Evolutionary conservation across 257 asterid genomes (phyloP), one percentile per base, ranked within the genome.

Genomic region (Scutellaria barbata): DNA sequence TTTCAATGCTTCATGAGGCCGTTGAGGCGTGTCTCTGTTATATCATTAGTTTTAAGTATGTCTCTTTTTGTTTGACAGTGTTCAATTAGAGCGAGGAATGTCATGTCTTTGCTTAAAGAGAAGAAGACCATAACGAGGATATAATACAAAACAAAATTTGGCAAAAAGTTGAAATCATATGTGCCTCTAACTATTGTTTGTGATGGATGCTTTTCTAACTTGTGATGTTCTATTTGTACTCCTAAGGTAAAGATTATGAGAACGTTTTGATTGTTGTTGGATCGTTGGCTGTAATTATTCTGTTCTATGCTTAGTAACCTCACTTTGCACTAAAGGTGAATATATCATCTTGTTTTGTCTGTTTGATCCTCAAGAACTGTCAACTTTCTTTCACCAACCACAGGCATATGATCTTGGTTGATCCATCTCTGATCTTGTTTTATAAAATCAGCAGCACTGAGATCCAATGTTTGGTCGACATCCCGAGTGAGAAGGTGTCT

Each of bases 401-500:
- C 5, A 85, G 83, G 9, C 85, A 83, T 62, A 83, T 83, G 70
- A 78, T 83, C 61, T 72, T 83, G 72, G 87, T 76, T 0, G 87
- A 83, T 59, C 87, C 87, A 33, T 77, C 85, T 3, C 85, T 85
- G 18, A 77, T 83, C 81, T 77, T 83, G 76, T 83, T 80, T 66
- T 83, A 83, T 57, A 83, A 81, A 41, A 80, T 83, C 40, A 83
- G 87, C 71, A 72, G 85, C 77, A 77, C 69, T 1, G 87, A 83
- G 80, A 33, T 83, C n/a, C 87, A 83, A 20, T 83, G 87, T 18
- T 71, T 83, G 50, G 87, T 83, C 13, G 87, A 83, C 35, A 83
- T 83, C 59, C 87, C 87, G 7, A 85, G 87, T 72, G 83, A 83
- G 73, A 83, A 77, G 69, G 87, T 83, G 61, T 85, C 87, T 61